Evolutionary conservation across 257 asterid species (phyloP).

Genomic region (Solanum corneliomulleri): DNA sequence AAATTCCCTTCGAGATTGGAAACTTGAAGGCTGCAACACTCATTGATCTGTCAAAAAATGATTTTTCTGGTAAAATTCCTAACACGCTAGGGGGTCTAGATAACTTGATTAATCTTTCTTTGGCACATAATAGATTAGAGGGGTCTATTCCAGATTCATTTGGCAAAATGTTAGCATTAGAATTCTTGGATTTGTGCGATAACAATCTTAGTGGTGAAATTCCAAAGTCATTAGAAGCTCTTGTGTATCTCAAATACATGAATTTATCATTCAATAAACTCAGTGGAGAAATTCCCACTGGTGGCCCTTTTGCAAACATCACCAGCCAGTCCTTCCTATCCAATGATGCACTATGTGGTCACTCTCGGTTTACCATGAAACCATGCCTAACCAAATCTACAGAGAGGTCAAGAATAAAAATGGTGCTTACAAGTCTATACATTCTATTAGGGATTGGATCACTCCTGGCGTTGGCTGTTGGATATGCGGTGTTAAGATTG

Average conservation of each 20-base stretch:
- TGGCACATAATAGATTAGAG: not conserved
- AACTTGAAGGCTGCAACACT: not conserved
- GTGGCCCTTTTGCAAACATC: not conserved
- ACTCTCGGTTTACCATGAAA: not conserved
- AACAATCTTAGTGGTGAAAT: not conserved
- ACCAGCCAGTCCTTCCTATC: not conserved
- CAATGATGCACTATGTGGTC: not conserved
- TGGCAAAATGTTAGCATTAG: not conserved
- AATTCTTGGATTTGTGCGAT: not conserved
- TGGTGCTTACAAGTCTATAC: rapidly evolving
- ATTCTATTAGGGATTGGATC: not conserved
- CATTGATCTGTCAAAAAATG: no score
- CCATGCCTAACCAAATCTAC: not conserved
- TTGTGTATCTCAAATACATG: not conserved
- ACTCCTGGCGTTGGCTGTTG: rapidly evolving
- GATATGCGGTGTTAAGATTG: not conserved
- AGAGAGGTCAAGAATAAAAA: not conserved
- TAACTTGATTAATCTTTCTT: not conserved
- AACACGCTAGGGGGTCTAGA: not conserved
- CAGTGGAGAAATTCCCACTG: not conserved
- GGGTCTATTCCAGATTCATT: not conserved
- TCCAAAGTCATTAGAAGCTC: not conserved
- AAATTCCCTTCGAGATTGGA: not conserved
- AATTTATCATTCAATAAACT: not conserved
- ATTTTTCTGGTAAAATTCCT: not conserved